phyloP scores from a whole-genome alignment of 148 eudicot species.

The Polygonum maritimum region DNA sequence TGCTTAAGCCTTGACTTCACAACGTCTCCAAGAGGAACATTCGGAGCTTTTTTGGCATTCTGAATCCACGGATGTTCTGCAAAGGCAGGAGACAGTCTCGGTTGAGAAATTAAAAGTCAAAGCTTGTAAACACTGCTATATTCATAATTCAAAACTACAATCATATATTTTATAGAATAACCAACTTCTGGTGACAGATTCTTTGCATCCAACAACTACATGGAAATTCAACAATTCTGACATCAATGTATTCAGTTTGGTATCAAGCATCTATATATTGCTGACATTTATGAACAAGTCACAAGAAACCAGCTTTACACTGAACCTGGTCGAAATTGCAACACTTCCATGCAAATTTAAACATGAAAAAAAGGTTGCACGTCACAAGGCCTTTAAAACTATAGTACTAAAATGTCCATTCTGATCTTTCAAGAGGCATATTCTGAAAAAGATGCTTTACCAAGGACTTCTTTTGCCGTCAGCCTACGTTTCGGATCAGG shows the following conservation, averaged over 20 bases:
- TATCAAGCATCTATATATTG: neutral
- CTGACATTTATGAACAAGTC: neutral
- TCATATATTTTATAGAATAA: neutral
- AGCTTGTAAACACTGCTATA: neutral
- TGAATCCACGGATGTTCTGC: slow-evolving; percentile 43
- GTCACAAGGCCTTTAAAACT: neutral
- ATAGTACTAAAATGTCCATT: neutral
- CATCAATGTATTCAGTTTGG: neutral
- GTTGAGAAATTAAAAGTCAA: neutral
- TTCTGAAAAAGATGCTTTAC: slow-evolving; percentile 14
- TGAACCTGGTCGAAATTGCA: neutral
- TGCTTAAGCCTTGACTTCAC: slow-evolving; percentile 87
- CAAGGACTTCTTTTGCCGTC: slow-evolving; percentile 61
- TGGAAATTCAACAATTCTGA: neutral
- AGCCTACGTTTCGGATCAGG: slow-evolving; percentile 80
- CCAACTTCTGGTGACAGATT: neutral
- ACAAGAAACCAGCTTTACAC: neutral
- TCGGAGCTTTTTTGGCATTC: slow-evolving; percentile 91
- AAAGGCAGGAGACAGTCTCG: neutral
- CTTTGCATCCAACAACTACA: neutral
- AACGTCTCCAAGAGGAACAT: slow-evolving; percentile 83
- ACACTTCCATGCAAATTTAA: neutral
- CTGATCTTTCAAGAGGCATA: too few relatives aligned
- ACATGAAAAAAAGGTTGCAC: neutral
- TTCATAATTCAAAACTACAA: neutral